Evolutionary conservation across 2,329 filamentous ascomycete species (phyloP).

Genomic region (Colletotrichum euphorbiae): DNA sequence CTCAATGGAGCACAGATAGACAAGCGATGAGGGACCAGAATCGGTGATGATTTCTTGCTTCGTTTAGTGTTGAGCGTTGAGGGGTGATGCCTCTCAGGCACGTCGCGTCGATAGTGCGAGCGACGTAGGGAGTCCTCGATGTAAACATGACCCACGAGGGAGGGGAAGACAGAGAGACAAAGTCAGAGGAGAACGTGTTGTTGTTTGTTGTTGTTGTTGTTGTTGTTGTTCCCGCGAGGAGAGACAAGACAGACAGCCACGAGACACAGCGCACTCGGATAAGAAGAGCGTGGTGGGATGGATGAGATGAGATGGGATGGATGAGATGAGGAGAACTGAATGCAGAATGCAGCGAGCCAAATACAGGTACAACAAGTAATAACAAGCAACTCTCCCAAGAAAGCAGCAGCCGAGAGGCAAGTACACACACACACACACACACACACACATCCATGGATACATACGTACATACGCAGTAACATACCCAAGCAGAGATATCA

Average conservation of each 20-base stretch:
- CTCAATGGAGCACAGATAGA: conserved; percentile 25
- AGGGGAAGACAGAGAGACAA: neutral
- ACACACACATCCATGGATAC: too few relatives aligned
- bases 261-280: neutral
- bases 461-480: too few relatives aligned
- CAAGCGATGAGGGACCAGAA: neutral
- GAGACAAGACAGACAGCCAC: conserved; percentile 8
- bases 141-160: neutral
- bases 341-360: too few relatives aligned
- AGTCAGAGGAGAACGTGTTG: neutral
- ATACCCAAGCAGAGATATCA: too few relatives aligned
- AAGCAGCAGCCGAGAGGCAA: too few relatives aligned
- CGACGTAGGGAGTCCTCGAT: neutral
- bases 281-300: neutral
- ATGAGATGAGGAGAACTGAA: neutral
- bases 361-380: neutral
- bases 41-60: too few relatives aligned
- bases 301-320: neutral
- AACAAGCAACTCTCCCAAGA: neutral
- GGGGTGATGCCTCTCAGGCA: conserved; percentile 29
- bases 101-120: conserved; percentile 32
- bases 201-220: neutral
- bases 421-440: too few relatives aligned
- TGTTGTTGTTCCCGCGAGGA: neutral
- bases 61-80: neutral